Base-by-base conservation (phyloP, 2,329 filamentous ascomycete genomes). In the Paecilomyces niveus region DNA sequence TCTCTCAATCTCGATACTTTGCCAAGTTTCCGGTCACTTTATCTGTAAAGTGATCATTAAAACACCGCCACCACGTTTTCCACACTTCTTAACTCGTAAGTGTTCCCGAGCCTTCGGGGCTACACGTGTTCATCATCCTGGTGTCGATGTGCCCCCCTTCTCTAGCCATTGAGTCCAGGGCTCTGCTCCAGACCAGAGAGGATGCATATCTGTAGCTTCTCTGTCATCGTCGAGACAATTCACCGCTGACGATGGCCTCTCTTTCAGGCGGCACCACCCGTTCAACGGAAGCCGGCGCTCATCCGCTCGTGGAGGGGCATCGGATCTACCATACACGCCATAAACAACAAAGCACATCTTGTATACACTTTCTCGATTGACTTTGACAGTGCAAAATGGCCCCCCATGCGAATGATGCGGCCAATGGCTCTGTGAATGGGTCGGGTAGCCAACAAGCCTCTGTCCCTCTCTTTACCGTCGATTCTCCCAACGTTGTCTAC, bases 81-180 rank as follows among this genome's bases (percentile, higher is more conserved):
- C 83, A 97, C 96, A 81, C 89, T 95, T 71, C 88, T 97, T 69
- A 94, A 94, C 85, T 96, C 92, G 92, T 96, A 85, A 77, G 91
- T 80, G 9, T 13, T 22, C 22, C 22, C 54, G 8, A 1, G 2
- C 35, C 15, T 45, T 6, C 15, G 1, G 18, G 6, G 15, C 15
- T 15, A n/a, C 15, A 45, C 35, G 18, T 7, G 4, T 45, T 13
- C 5, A 9, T 8, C 9, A 13, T 21, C 39, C 5, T 18, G n/a
- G 39, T 45, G n/a, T 45, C 39, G 39, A 45, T 45, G 6, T 18
- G 15, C 15, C 29, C 31, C 32, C 49, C 56, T 62, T 58, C 53
- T 58, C 58, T 63, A 49, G 55, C 55, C 39, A 45, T 45, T 45
- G 39, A 45, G 15, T 53, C 21, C 29, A n/a, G 51, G n/a, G 26